Evolutionary conservation across 176 grass and related monocot species (phyloP).

Genomic region (Rhipidocladum racemiflorum): DNA sequence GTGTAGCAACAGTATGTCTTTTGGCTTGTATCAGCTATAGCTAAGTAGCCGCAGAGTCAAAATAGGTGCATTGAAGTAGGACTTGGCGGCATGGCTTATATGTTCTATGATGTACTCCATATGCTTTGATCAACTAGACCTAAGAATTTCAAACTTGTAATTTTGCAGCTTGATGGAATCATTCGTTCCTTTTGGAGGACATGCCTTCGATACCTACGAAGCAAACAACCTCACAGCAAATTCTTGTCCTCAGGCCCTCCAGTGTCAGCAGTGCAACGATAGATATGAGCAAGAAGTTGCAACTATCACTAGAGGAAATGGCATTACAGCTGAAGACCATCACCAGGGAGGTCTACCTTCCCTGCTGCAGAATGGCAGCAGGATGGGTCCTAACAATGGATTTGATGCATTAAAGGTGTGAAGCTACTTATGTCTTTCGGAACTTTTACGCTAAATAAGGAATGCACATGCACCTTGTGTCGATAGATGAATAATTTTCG

Average conservation of each 20-base stretch:
- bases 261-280: constrained; percentile 68
- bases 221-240: constrained; percentile 25
- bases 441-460: neutral
- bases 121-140: neutral
- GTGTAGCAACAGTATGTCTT: neutral
- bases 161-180: constrained; percentile 57
- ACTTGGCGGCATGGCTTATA: neutral
- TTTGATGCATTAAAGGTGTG: constrained; percentile 71
- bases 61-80: neutral
- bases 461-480: neutral
- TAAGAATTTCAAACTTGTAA: constrained; percentile 24
- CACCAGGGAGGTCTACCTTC: constrained; percentile 46
- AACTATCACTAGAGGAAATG: constrained; percentile 53
- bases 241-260: constrained; percentile 41
- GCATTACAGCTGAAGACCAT: constrained; percentile 46
- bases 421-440: constrained; percentile 33
- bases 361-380: constrained; percentile 56
- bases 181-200: constrained; percentile 65
- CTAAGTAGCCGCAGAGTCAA: neutral
- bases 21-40: neutral
- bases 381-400: constrained; percentile 45
- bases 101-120: neutral
- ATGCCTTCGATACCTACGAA: constrained; percentile 39
- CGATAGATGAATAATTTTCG: constrained; percentile 25
- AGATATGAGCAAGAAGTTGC: constrained; percentile 76